phyloP scores from a whole-genome alignment of 2,329 filamentous ascomycete genomes.

The Nigrospora oryzae region DNA sequence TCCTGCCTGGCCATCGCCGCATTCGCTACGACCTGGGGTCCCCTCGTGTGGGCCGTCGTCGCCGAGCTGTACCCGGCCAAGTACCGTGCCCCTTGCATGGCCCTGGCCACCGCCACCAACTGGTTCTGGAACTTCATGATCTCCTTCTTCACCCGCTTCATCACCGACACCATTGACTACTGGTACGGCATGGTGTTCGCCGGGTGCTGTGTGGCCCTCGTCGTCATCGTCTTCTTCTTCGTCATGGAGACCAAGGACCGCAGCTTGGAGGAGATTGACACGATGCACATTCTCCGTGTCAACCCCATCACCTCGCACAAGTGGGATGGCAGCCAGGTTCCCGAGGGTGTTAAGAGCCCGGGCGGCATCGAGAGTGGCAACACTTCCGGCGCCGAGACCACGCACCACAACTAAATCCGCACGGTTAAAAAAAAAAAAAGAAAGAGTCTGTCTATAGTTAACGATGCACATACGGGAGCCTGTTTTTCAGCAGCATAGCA shows the following conservation, averaged over 20 bases:
- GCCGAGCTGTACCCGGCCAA: slow-evolving; percentile 57
- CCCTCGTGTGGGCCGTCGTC: slow-evolving; percentile 58
- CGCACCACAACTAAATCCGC: too few relatives aligned
- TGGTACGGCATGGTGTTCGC: slow-evolving; percentile 66
- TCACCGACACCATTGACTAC: slow-evolving; percentile 61
- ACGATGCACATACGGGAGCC: too few relatives aligned
- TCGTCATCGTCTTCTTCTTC: slow-evolving; percentile 65
- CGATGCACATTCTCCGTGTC: slow-evolving; percentile 56
- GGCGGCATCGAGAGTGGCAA: not conserved
- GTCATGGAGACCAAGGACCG: slow-evolving; percentile 66
- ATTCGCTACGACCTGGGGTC: slow-evolving; percentile 63
- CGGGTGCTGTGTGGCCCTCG: slow-evolving; percentile 54
- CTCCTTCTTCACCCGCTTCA: slow-evolving; percentile 53
- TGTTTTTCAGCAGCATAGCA: too few relatives aligned
- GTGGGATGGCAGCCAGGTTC: slow-evolving; percentile 23
- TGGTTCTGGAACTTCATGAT: slow-evolving; percentile 60
- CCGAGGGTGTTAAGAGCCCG: slow-evolving; percentile 5
- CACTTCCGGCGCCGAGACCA: slow-evolving; percentile 2
- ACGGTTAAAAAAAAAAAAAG: too few relatives aligned
- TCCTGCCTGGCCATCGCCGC: slow-evolving; percentile 60
- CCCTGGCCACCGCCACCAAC: slow-evolving; percentile 47
- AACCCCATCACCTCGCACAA: slow-evolving; percentile 37
- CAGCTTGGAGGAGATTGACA: slow-evolving; percentile 68
- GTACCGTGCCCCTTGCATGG: slow-evolving; percentile 45
- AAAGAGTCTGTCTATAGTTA: too few relatives aligned